These are phyloP conservation scores for Camillea tinctor DNA, from an alignment of 2,329 filamentous ascomycete genomes.

Conservation along the genomic window DNA sequence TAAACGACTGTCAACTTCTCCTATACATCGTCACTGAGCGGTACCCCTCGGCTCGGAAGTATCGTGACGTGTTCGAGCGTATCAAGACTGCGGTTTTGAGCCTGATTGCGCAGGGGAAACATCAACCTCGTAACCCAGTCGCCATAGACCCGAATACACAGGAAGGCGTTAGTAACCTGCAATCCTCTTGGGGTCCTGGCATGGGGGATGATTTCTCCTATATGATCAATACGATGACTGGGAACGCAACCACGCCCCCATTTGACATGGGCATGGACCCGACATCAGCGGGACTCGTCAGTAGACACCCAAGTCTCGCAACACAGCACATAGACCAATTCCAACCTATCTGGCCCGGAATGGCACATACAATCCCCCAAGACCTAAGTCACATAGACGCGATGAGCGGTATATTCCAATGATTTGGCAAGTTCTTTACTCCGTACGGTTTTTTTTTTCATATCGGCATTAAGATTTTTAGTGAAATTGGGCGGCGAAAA, in stretches of 20 bases:
- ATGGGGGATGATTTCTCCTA: slow-evolving; percentile 29
- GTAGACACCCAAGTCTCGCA: slow-evolving; percentile 8
- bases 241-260: slow-evolving; percentile 13
- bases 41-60: slow-evolving; percentile 32
- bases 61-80: slow-evolving; percentile 34
- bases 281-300: slow-evolving; percentile 7
- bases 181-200: slow-evolving; percentile 22
- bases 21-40: slow-evolving; percentile 34
- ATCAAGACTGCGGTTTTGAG: slow-evolving; percentile 28
- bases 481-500: not conserved
- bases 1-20: slow-evolving; percentile 31
- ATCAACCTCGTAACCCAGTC: slow-evolving; percentile 30
- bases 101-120: slow-evolving; percentile 29
- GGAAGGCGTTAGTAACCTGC: slow-evolving; percentile 22
- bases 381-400: slow-evolving; percentile 10
- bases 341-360: slow-evolving; percentile 16
- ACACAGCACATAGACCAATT: slow-evolving; percentile 13
- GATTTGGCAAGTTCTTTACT: not conserved
- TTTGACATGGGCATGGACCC: slow-evolving; percentile 15
- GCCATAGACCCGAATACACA: slow-evolving; percentile 25
- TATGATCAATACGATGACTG: slow-evolving; percentile 33
- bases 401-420: slow-evolving; percentile 18
- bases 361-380: slow-evolving; percentile 14
- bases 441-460: too few relatives aligned
- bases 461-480: not conserved